These are phyloP conservation scores for Schizochytrium sp. DNA, from an alignment of 108 stramenopile species.

Conservation along the genomic window DNA sequence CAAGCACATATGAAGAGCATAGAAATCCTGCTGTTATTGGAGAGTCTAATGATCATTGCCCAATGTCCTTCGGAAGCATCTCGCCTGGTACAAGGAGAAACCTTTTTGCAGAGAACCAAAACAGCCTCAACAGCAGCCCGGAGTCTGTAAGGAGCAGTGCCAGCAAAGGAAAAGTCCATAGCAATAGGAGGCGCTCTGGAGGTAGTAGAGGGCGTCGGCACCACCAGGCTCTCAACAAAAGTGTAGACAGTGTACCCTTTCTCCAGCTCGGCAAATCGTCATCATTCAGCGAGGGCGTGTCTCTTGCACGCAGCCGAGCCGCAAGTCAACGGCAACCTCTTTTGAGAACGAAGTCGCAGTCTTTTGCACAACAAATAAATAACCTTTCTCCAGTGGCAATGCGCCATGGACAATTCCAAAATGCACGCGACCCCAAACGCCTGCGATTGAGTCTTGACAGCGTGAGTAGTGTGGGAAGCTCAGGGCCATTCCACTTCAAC, in stretches of 20 bases:
- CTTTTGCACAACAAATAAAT: slow-evolving; percentile 1
- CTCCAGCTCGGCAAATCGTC: slow-evolving; percentile 25
- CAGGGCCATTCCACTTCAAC: slow-evolving; percentile 15
- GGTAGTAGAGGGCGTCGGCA: not conserved
- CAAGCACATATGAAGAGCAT: no score
- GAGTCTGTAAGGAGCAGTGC: not conserved
- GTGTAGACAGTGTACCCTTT: slow-evolving; percentile 5
- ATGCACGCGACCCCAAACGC: slow-evolving; percentile 6
- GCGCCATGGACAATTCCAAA: not conserved
- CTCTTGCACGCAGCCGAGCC: not conserved
- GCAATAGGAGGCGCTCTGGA: not conserved
- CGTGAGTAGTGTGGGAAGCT: slow-evolving; percentile 36
- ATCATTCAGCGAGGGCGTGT: slow-evolving; percentile 20
- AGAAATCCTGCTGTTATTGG: not conserved
- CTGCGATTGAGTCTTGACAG: slow-evolving; percentile 32
- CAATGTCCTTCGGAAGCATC: slow-evolving; percentile 19
- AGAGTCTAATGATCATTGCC: not conserved
- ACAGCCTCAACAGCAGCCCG: slow-evolving; percentile 7
- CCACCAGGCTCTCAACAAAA: not conserved
- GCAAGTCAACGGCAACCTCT: not conserved
- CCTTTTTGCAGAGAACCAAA: not conserved
- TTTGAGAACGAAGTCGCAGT: not conserved
- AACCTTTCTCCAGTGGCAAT: not conserved
- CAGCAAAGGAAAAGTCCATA: not conserved
- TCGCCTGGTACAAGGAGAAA: not conserved